Base-by-base conservation (phyloP, 2,329 filamentous ascomycete species). In the Tolypocladium cylindrosporum region DNA sequence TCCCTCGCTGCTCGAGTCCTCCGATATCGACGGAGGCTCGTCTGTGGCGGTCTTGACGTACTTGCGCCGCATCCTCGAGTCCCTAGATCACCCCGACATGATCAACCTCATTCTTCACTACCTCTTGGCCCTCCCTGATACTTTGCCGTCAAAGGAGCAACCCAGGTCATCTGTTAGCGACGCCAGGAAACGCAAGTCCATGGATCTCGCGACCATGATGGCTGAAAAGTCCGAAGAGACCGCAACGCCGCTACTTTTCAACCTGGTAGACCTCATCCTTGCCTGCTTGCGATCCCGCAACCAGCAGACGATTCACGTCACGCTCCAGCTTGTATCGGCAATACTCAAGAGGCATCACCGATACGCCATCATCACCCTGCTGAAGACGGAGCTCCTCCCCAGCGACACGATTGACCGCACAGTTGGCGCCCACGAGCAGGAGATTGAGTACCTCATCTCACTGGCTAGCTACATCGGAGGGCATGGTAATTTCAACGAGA, bases 31-130 rank as follows among this genome's bases (percentile, higher is more conserved):
- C 72, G 94, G 93, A 63, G 94, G 94, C 57, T 99, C 94, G 8
- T 96, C 94, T 0, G 91, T 97, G 27, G 94, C 94, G 4, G 94
- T 99, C 14, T 79, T 97, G 61, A 97, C 92, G 2, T 97, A 99
- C 71, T 79, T 99, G 41, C 88, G 89, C 59, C 88, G 90, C 48
- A 96, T 97, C 57, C 80, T 99, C 7, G 92, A 97, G 70, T 89
- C 90, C 0, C 79, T 99, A 16, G 91, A 97, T 62, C 91, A 97
- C 69, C 90, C 91, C 9, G 92, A 97, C 67, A 88, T 99, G 77
- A 90, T 97, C 59, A 90, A 96, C 64, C 87, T 96, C 60, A 94
- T 97, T 56, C 81, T 99, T 7, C 89, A 92, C 63, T 99, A 97
- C 69, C 82, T 99, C 1, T 79, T 99, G 37, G 93, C 90, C 19